Evolutionary conservation across 2,329 filamentous ascomycete species (phyloP), one percentile per base, ranked within the genome.

Genomic region (Colletotrichum magnum): DNA sequence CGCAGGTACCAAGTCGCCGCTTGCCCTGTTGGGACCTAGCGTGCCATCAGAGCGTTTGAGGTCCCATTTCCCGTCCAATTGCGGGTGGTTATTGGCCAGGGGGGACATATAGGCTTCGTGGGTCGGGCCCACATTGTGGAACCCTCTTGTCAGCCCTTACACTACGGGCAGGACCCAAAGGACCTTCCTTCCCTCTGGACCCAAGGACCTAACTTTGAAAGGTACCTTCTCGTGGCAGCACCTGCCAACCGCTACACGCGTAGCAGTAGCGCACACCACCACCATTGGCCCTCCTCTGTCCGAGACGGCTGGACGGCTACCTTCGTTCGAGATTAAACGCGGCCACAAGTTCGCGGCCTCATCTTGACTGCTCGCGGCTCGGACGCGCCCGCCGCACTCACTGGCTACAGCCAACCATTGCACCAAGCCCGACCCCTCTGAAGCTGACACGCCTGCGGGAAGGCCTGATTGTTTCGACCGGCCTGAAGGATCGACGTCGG

Each of bases 1-100:
- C 62, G 67, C 67, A 69, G 66, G 62, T 69, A 69, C 66, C 50
- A 41, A 24, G 36, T 24, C 36, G 6, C 45, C 3, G 21, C 3
- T n/a, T 4, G 50, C 56, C 32, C 1, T 9, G 18, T 52, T 15
- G 15, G 56, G 67, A 3, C 5, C 50, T 69, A 69, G 67, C 50
- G 56, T 43, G n/a, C 39, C 56, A 67, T 52, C 51, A 53, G 51
- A 69, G 56, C 62, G 67, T 69, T 69, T 69, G 67, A 69, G 43
- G 62, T 58, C 51, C 62, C 56, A 53, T 67, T 67, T 52, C 51
- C 62, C 57, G 51, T 32, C 13, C 43, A 4, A 12, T 58, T n/a
- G n/a, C 5, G 26, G 15, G 1, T 4, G 15, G 7, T 66, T 15
- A 67, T 69, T 67, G 62, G 62, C 36, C 52, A 47, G 18, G 41